Evolutionary conservation across 371 early-diverging fungal genomes (phyloP), one percentile per base, ranked within the genome.

Genomic region (Rhizopus arrhizus): DNA sequence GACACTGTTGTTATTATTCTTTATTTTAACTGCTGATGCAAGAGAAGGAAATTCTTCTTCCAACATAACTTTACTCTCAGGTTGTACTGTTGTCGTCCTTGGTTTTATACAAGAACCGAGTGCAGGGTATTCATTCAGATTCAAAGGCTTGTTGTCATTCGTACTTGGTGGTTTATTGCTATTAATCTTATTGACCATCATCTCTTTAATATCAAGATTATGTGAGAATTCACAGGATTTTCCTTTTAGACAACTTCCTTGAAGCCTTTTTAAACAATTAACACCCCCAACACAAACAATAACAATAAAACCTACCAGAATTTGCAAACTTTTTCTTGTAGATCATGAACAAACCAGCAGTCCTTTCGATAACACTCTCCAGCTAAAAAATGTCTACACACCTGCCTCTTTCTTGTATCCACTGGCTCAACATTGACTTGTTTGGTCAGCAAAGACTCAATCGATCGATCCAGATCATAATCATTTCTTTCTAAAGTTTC

Each of bases 311-410:
- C 75, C 58, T 77, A 86, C 87, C 86, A 90, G 63, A 88, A 91
- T 65, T 89, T 90, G 74, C 92, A 91, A 11, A 88, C 73, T 64
- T 84, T 81, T 4, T 77, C 73, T 49, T 88, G 83, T 42, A 88
- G 73, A 65, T 91, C 92, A 74, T 91, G 92, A 10, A 84, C 84
- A 74, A 84, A 91, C 90, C 92, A 90, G 56, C 92, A 91, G 67
- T 91, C 92, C 52, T 83, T 80, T 9, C 92, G 73, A 67, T 84
- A 86, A 58, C 92, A 91, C 57, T 85, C 82, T 5, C 90, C 92
- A 15, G 86, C 83, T 52, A 91, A 74, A 61, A 89, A 89, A 68
- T 90, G 90, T 15, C 92, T 79, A 58, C 92, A 91, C 3, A 90
- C 86, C 51, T 81, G 85, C 38, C 81, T 62, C 56, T 62, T 82